Conservation (phyloP, 345 rosid genomes). For the Gossypium herbaceum region DNA sequence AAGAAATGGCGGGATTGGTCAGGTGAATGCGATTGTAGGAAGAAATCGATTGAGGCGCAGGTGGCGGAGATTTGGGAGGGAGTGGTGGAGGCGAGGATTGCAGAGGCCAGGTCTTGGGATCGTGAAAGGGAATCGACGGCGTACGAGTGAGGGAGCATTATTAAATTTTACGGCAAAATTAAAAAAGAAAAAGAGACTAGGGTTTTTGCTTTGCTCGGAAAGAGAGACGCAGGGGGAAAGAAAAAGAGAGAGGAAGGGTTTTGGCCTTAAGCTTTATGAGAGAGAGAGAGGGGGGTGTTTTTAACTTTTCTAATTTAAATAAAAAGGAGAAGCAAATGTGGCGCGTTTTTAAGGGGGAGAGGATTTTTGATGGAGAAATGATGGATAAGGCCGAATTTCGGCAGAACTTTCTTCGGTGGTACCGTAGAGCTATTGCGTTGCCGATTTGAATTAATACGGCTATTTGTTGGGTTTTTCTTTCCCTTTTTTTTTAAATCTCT, state of each 20-base stretch:
- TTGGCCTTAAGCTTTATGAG: neutral
- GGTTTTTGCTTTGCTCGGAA: constrained; percentile 21
- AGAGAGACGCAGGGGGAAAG: neutral
- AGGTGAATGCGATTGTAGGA: constrained; percentile 58
- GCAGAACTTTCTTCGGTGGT: neutral
- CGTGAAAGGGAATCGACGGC: constrained; percentile 63
- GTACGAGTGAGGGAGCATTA: constrained; percentile 75
- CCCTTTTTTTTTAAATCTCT: neutral
- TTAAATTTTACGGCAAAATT: neutral
- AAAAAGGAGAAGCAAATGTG: constrained; percentile 42
- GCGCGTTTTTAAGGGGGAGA: constrained; percentile 39
- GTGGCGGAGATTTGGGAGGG: constrained; percentile 57
- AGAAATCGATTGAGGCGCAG: constrained; percentile 58
- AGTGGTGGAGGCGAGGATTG: constrained; percentile 55
- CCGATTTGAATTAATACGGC: neutral
- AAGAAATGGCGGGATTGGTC: constrained; percentile 93
- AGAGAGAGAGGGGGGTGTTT: constrained; percentile 14
- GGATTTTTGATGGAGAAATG: neutral
- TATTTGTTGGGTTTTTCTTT: neutral
- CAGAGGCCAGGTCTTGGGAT: constrained; percentile 62
- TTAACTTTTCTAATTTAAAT: constrained; percentile 31
- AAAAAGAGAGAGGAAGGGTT: constrained; percentile 8
- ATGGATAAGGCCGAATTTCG: neutral
- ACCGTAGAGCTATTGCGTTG: neutral
- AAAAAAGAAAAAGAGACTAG: constrained; percentile 17